Base-by-base conservation (phyloP, 192 early-diverging fungal genomes). In the Geranomyces michiganensis region DNA sequence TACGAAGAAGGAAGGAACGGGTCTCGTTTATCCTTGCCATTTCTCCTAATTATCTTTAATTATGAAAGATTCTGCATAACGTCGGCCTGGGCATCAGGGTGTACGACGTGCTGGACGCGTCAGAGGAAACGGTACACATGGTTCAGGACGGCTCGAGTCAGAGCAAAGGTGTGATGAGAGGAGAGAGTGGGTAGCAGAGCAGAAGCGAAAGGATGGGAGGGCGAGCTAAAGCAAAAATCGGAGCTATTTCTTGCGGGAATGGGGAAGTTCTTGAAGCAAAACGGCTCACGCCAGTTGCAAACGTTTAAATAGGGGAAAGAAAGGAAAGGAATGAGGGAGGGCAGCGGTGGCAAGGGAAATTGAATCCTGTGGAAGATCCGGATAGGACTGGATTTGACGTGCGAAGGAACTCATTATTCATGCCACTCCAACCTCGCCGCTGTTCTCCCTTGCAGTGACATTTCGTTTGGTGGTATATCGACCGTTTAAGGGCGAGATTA, bases 391-490 rank as follows among this genome's bases (percentile, higher is more conserved):
- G 46, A 19, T 19, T 14, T 10, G 19, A 47, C 46, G 46, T 47
- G 10, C 19, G 46, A 47, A 14, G 10, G 46, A 47, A 24, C 51
- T 53, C 17, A 24, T 7, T n/a, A 17, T 53, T 3, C 17, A 7
- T 53, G 19, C 51, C 24, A 53, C 3, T 10, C 36, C 36, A 10
- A 3, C 10, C 36, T n/a, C n/a, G n/a, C 36, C 36, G 3, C 10
- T 41, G 5, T 41, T 1, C 12, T 31, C 32, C 73, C 49, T 21
- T 53, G 56, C 55, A 82, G 93, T 91, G 12, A 85, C 78, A 56
- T 98, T 96, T 82, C 80, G 93, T 10, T 76, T 98, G 78, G 80
- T 95, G 14, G 90, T 96, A 32, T 98, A 96, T 75, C 85, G 93
- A 30, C 96, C 96, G 1, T 96, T 94, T 76, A 78, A 90, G 58